Conservation (phyloP, 371 early-diverging fungal genomes). For the Syncephalastrum sp. region DNA sequence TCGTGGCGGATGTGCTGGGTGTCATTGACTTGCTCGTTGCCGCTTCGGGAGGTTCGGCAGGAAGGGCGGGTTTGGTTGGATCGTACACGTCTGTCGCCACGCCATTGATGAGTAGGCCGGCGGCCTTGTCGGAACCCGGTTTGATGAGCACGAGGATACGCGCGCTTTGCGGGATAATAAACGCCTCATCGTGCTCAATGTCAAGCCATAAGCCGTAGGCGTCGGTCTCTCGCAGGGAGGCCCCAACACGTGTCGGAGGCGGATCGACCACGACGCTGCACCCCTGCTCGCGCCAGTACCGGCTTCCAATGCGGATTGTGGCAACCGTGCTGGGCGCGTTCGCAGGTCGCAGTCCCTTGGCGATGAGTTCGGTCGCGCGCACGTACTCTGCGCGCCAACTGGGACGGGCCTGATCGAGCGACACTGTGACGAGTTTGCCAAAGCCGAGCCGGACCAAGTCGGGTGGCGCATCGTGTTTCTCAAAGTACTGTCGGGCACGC, state of each 20-base stretch:
- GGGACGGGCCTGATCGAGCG: constrained; percentile 45
- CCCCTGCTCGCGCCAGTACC: constrained; percentile 34
- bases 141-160: constrained; percentile 53
- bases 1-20: background rate
- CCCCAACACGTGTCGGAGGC: constrained; percentile 50
- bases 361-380: constrained; percentile 12
- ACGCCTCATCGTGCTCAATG: constrained; percentile 51
- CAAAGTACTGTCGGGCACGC: constrained; percentile 41
- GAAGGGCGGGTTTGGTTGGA: background rate
- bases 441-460: constrained; percentile 42
- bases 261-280: constrained; percentile 57
- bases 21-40: background rate
- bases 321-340: constrained; percentile 16
- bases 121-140: constrained; percentile 9
- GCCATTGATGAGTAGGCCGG: constrained; percentile 25
- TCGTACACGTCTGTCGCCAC: constrained; percentile 8
- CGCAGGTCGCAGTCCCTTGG: constrained; percentile 2
- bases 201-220: constrained; percentile 49
- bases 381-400: constrained; percentile 58
- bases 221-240: constrained; percentile 35
- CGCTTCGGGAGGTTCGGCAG: background rate
- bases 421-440: constrained; percentile 37
- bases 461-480: constrained; percentile 52
- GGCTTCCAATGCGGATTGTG: constrained; percentile 50
- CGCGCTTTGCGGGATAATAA: constrained; percentile 54